Conservation (phyloP, 2,329 filamentous ascomycete genomes). For the Pseudocercospora crystallina region DNA sequence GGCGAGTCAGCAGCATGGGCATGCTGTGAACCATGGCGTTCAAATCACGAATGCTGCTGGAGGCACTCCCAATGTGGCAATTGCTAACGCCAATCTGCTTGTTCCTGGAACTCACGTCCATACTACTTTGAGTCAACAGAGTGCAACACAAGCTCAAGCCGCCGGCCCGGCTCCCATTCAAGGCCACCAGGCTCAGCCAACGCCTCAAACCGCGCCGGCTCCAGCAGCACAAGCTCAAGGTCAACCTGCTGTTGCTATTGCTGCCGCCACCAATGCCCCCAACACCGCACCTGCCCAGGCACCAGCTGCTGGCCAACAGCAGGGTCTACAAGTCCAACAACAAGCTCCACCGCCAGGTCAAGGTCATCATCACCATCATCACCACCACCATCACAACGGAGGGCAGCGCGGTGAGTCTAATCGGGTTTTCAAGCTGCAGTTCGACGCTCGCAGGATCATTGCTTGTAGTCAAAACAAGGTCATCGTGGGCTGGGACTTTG, state of each 20-base stretch:
- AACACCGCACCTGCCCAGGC: conserved; percentile 2
- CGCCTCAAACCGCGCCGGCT: not conserved
- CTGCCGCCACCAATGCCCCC: not conserved
- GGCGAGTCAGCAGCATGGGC: conserved; percentile 16
- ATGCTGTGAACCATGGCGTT: conserved; percentile 10
- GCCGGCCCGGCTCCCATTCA: not conserved
- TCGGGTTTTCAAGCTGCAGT: conserved; percentile 93
- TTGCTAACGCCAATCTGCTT: not conserved
- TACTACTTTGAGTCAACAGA: no score
- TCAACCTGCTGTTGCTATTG: not conserved
- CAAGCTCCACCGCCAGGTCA: conserved; percentile 30
- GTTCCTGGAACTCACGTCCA: no score
- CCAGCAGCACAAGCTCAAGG: conserved; percentile 1
- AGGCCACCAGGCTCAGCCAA: conserved; percentile 2
- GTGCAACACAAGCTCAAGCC: not conserved
- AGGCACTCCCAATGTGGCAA: conserved; percentile 4
- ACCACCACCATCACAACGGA: conserved; percentile 19
- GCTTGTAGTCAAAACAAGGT: conserved; percentile 89
- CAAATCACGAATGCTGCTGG: not conserved
- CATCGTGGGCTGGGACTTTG: conserved; percentile 98
- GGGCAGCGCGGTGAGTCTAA: conserved; percentile 43
- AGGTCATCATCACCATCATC: conserved; percentile 29
- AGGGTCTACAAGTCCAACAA: conserved; percentile 3
- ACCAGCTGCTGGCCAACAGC: conserved; percentile 6
- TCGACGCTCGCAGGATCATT: conserved; percentile 87